Conservation (phyloP, 805 yeast genomes). For the Maudiozyma bulderi region DNA sequence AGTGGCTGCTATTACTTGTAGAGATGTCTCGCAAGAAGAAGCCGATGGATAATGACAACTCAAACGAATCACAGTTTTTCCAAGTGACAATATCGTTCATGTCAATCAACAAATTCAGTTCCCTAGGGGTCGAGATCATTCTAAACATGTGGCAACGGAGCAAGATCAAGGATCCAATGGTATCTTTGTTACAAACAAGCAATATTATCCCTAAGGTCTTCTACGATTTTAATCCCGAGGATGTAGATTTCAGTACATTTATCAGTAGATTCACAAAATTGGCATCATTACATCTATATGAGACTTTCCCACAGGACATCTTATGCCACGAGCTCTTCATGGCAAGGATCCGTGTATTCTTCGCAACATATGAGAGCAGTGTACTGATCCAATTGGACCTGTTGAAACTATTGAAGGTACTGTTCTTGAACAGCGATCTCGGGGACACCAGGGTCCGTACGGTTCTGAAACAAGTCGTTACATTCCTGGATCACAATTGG, state of each 20-base stretch:
- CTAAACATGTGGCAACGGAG: neutral
- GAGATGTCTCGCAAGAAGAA: neutral
- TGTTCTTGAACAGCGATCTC: conserved; percentile 18
- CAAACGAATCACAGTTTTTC: neutral
- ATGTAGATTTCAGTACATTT: conserved; percentile 20
- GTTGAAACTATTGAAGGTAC: conserved; percentile 23
- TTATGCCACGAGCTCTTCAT: conserved; percentile 12
- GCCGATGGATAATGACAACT: neutral
- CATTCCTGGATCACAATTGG: conserved; percentile 21
- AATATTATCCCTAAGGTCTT: conserved; percentile 11
- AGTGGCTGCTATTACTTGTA: neutral
- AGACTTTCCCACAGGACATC: conserved; percentile 11
- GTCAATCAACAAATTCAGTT: neutral
- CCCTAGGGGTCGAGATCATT: conserved; percentile 1
- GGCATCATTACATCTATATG: conserved; percentile 18
- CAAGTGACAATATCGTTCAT: neutral
- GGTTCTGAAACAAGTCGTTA: conserved; percentile 5
- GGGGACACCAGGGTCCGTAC: neutral
- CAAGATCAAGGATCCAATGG: neutral
- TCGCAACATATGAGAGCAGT: conserved; percentile 23
- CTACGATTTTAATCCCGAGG: conserved; percentile 14
- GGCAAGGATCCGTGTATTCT: conserved; percentile 15
- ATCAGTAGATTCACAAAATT: conserved; percentile 19
- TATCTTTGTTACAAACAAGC: neutral
- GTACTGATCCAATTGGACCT: conserved; percentile 29